Conservation (phyloP, 2,329 filamentous ascomycete genomes). For the Escovopsis sp. region DNA sequence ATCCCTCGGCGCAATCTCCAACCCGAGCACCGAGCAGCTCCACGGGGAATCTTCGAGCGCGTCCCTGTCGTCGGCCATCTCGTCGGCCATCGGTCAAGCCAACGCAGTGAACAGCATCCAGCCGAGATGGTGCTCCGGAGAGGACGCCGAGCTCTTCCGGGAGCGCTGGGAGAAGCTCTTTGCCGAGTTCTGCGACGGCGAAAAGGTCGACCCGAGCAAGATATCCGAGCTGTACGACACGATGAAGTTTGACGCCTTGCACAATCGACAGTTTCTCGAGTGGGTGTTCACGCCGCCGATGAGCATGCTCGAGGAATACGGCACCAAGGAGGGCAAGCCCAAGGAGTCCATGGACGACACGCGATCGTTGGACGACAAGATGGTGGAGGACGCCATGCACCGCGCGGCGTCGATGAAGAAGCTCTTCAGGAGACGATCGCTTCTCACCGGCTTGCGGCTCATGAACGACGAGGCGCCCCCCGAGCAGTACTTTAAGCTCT, state of each 20-base stretch:
- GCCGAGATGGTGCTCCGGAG: constrained; percentile 86
- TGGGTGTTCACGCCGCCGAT: constrained; percentile 90
- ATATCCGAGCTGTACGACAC: constrained; percentile 97
- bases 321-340: constrained; percentile 25
- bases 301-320: constrained; percentile 57
- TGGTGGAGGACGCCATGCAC: constrained; percentile 21
- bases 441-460: constrained; percentile 38
- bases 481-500: constrained; percentile 79
- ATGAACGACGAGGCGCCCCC: constrained; percentile 40
- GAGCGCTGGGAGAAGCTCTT: constrained; percentile 99
- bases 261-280: constrained; percentile 91
- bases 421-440: constrained; percentile 46
- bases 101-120: constrained; percentile 60
- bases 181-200: constrained; percentile 85
- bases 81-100: constrained; percentile 41
- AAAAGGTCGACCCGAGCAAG: constrained; percentile 98
- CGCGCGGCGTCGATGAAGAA: constrained; percentile 23
- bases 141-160: constrained; percentile 86
- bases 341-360: constrained; percentile 28
- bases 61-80: constrained; percentile 33
- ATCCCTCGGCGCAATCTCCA: constrained; percentile 43
- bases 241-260: constrained; percentile 97
- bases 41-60: constrained; percentile 25
- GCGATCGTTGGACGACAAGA: constrained; percentile 18
- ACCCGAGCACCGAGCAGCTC: constrained; percentile 32